A percentile compares a stretch with the other conserved stretches of the same genome.
These are phyloP conservation scores for Pontederia paniculata DNA, from an alignment of 176 grass and related monocot species.

Conservation along the genomic window DNA sequence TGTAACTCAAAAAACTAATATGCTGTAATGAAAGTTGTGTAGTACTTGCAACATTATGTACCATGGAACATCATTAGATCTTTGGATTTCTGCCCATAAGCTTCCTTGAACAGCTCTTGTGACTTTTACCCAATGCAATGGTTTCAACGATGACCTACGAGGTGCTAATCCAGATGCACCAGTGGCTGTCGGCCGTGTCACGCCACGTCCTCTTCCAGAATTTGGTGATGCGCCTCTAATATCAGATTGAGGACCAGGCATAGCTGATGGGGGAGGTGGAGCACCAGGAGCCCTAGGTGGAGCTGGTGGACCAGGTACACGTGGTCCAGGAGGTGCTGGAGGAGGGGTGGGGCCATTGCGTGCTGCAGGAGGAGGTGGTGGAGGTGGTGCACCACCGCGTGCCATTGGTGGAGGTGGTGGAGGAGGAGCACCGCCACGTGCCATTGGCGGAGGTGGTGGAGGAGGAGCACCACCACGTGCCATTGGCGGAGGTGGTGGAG, in stretches of 20 bases:
- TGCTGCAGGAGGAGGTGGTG: slow-evolving; percentile 49
- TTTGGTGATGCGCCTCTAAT: slow-evolving; percentile 21
- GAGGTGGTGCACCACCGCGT: slow-evolving; percentile 46
- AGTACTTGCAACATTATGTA: slow-evolving; percentile 8
- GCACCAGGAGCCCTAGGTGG: slow-evolving; percentile 64
- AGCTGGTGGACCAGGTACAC: slow-evolving; percentile 36
- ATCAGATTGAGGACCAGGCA: slow-evolving; percentile 23
- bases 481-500: neutral
- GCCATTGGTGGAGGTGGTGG: neutral
- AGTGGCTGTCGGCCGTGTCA: slow-evolving; percentile 27
- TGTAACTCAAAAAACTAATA: neutral
- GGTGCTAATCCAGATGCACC: slow-evolving; percentile 34
- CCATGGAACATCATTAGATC: slow-evolving; percentile 53
- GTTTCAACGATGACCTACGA: slow-evolving; percentile 64
- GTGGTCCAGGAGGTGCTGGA: slow-evolving; percentile 40
- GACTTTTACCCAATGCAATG: slow-evolving; percentile 90
- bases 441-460: neutral
- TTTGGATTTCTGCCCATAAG: slow-evolving; percentile 85
- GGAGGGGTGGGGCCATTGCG: slow-evolving; percentile 36
- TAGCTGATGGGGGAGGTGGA: slow-evolving; percentile 32
- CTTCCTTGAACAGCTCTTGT: slow-evolving; percentile 77
- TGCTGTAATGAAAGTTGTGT: neutral
- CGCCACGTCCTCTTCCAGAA: slow-evolving; percentile 54
- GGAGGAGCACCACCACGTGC: neutral
- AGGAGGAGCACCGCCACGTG: neutral